Base-by-base conservation (phyloP, 140 eudicot genomes). In the Stevia rebaudiana region DNA sequence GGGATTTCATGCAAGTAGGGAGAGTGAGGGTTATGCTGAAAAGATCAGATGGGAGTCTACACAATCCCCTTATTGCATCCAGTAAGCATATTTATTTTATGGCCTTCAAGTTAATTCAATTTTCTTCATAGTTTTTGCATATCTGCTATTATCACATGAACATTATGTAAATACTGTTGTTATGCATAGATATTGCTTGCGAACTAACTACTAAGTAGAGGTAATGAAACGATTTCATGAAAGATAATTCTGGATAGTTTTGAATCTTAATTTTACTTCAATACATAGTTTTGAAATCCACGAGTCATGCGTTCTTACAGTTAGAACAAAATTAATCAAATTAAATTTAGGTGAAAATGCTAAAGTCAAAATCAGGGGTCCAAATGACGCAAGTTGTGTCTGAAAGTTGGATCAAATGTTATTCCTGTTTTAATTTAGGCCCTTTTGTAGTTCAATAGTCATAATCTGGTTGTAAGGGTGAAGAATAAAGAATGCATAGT, bases 1-100 rank as follows among this genome's bases (percentile, higher is more conserved):
- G 98, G 56, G 98, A 92, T 78, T 92, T 77, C 62, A 83, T 88
- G 95, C 98, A 92, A 81, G 69, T 81, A 73, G 98, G 98, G 47
- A 85, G 96, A 64, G 94, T 92, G 69, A 83, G 98, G 80, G 80
- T 81, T 55, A 17, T 60, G 80, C 86, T 94, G 69, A 94, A 83
- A 75, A 76, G 73, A 69, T 82, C 86, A 13, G 97, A 94, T 78
- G 95, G 97, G 35, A 81, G 78, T 54, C 68, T 86, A 31, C 40
- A 28, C 74, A 94, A 94, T 76, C 95, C 97, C 0, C 82, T 68
- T n/a, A 59, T 94, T 59, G 18, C 94, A 50, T 79, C 96, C 17
- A 85, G 99, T 88, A 83, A 85, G 99, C 56, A 63, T 69, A 24
- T 0, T 60, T 63, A 53, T 65, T 0, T 31, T 48, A 56, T 56